Percentiles rank a stretch among this genome's conserved stretches.
These are phyloP conservation scores for Mollisia scopiformis DNA, from an alignment of 2,329 filamentous ascomycete genomes.

Conservation along the genomic window DNA sequence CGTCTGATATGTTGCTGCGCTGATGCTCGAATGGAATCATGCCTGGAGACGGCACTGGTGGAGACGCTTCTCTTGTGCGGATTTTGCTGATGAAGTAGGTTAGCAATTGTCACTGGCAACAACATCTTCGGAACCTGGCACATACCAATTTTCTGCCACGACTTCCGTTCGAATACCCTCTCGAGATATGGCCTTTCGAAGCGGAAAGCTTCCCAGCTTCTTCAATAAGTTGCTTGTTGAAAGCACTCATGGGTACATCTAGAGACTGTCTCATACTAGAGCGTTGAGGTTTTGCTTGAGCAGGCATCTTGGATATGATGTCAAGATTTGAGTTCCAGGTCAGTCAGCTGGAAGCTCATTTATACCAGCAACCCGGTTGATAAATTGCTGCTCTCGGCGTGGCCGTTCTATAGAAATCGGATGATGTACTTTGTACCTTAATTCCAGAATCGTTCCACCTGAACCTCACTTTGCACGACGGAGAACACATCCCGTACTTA, in stretches of 20 bases:
- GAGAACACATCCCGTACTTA: background rate
- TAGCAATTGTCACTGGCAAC: background rate
- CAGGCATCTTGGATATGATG: background rate
- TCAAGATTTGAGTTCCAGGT: background rate
- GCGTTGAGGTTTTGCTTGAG: background rate
- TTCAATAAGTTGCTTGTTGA: constrained; percentile 11
- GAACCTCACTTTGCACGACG: background rate
- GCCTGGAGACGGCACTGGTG: background rate
- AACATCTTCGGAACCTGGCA: no score
- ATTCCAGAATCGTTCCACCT: background rate
- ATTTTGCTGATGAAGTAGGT: background rate
- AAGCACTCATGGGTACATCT: constrained; percentile 15
- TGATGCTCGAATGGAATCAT: background rate
- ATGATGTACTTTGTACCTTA: background rate
- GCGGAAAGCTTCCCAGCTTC: background rate
- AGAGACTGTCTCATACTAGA: constrained; percentile 8
- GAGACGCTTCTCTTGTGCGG: background rate
- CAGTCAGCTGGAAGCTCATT: background rate
- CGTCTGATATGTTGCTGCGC: background rate
- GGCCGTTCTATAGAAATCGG: background rate
- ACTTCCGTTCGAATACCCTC: background rate
- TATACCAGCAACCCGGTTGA: background rate
- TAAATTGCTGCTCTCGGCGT: background rate
- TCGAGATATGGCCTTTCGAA: background rate
- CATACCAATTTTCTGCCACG: background rate